Evolutionary conservation across 345 rosid genomes (phyloP), one percentile per base, ranked within the genome.

Genomic region (Rhizophora mangle): DNA sequence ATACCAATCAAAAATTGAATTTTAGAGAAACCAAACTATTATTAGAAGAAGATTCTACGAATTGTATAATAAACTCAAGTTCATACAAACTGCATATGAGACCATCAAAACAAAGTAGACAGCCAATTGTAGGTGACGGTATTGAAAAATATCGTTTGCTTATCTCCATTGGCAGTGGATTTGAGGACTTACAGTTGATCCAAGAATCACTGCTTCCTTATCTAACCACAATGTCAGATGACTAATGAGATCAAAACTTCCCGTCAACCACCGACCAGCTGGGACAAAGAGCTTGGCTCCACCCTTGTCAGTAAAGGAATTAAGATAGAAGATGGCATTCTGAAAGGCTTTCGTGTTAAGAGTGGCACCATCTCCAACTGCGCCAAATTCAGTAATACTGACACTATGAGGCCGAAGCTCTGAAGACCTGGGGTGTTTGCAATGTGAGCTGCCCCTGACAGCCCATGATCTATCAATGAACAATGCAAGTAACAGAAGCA

Each of bases 231-330:
- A 70, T 60, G 99, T 92, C 62, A 95, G 81, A 83, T 92, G 99
- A 77, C 97, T 95, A 72, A 95, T 87, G 64, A 95, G 99, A 70
- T 92, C 87, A 70, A 95, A 95, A 84, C 97, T 95, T 67, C 99
- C 99, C 31, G 99, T 95, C 82, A 92, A 81, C 99, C 99, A 95
- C 68, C 82, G 85, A 62, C 99, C 97, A 63, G 94, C 84, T 0
- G 99, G 99, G 65, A 95, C 96, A 67, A 89, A 95, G 69, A 95
- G 96, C 82, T 95, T 92, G 75, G 99, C 99, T 64, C 99, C 99
- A 0, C 97, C 97, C 79, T 95, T 95, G 78, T 95, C 99, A 39
- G 96, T 67, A 72, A 95, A 95, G 19, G 99, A 90, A 83, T 92
- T 92, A 65, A 95, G 96, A 72, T 95, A 95, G 84, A 95, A 92